Evolutionary conservation across 208 protist species (phyloP), one percentile per base, ranked within the genome.

Genomic region (Zelonia costaricensis): DNA sequence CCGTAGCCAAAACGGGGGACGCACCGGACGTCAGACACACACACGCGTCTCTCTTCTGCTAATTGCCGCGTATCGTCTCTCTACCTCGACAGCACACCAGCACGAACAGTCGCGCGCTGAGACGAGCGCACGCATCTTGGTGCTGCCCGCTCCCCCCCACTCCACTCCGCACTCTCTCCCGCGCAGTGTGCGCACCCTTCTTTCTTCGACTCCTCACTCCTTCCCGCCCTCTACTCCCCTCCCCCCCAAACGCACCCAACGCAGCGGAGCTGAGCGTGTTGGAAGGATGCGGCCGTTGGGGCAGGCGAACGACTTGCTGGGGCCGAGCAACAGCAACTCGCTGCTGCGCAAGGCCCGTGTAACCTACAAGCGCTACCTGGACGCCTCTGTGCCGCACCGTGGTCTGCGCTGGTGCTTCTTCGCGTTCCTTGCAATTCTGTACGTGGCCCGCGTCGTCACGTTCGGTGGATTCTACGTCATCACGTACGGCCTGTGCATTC

Each of bases 401-500:
- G 61, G 44, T 1, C 22, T 92, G 69, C 83, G 91, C 4, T 96
- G 91, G 88, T 59, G 54, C 23, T 70, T 92, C 60, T 89, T 94
- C 54, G 76, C 63, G 4, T 80, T 92, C 52, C 38, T 91, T 13
- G 46, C 75, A 6, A 62, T 94, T 6, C 53, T 94, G 10, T 97
- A 91, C 61, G 56, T 93, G 8, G 67, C 81, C 6, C 82, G 93
- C 30, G 85, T 97, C 3, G 63, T 86, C 20, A 75, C 59, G 25
- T 71, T 63, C 33, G 76, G 86, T 27, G 96, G 97, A 20, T 99
- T 94, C 73, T 98, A 98, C 73, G 92, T 99, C 28, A 82, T 99
- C 45, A 94, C 96, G 2, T 99, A 99, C 52, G 98, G 76, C 18
- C 75, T 99, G 15, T 92, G 86, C 44, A 99, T 99, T 53, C 98